These are phyloP conservation scores for Agroathelia rolfsii DNA, from an alignment of 1,284 basidiomycete genomes.

Conservation along the genomic window DNA sequence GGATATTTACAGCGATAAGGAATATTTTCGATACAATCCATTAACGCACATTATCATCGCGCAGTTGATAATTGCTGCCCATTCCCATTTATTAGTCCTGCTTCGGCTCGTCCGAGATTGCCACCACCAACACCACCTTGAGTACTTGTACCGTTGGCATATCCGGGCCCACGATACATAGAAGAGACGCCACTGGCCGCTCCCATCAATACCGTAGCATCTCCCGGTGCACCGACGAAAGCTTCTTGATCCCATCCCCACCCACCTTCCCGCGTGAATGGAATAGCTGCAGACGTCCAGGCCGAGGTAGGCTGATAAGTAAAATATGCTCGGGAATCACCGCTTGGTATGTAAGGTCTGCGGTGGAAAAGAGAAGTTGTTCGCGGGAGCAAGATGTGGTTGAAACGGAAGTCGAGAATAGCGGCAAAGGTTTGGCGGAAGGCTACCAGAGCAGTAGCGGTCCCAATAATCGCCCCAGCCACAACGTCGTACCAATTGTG, in stretches of 20 bases:
- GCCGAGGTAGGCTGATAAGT: slow-evolving; percentile 21
- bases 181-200: no score
- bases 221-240: slow-evolving; percentile 25
- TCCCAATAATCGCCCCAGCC: slow-evolving; percentile 41
- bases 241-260: slow-evolving; percentile 29
- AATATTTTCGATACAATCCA: no score
- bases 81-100: no score
- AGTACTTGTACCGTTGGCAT: no score
- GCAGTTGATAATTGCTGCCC: no score
- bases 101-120: no score
- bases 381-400: slow-evolving; percentile 42
- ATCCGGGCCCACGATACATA: no score
- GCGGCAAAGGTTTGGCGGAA: slow-evolving; percentile 47
- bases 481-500: slow-evolving; percentile 48
- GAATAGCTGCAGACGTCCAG: slow-evolving; percentile 21
- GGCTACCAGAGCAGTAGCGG: slow-evolving; percentile 35
- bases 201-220: slow-evolving; percentile 25
- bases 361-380: slow-evolving; percentile 33
- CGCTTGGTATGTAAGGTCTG: slow-evolving; percentile 16
- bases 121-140: no score
- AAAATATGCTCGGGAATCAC: slow-evolving; percentile 20
- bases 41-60: no score
- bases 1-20: no score
- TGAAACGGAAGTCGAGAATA: slow-evolving; percentile 48
- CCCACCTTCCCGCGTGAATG: slow-evolving; percentile 34